phyloP scores from a whole-genome alignment of 306 rosid genomes.

The Quercus cerris region DNA sequence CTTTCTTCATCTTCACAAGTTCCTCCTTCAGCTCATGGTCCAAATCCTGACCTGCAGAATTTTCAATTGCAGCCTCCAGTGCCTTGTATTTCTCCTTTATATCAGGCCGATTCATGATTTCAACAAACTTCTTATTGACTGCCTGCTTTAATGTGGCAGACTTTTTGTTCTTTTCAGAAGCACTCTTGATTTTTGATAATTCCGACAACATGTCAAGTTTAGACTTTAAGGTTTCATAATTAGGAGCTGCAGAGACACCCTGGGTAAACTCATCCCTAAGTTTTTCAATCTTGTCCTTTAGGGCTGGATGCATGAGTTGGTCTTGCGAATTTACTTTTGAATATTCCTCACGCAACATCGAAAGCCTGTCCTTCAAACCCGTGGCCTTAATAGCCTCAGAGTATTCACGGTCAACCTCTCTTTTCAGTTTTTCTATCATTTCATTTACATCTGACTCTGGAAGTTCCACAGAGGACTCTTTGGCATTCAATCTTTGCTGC shows the following conservation, averaged over 20 bases:
- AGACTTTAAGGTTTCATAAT: constrained; percentile 47
- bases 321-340: constrained; percentile 43
- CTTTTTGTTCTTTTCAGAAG: constrained; percentile 33
- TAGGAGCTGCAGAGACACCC: constrained; percentile 53
- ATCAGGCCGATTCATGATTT: constrained; percentile 40
- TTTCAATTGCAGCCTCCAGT: constrained; percentile 58
- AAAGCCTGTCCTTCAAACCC: constrained; percentile 60
- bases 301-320: constrained; percentile 46
- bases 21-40: constrained; percentile 57
- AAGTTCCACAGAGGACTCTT: constrained; percentile 41
- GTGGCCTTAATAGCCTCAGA: constrained; percentile 53
- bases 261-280: constrained; percentile 55
- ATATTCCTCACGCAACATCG: constrained; percentile 46
- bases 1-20: constrained; percentile 47
- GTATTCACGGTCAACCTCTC: constrained; percentile 59
- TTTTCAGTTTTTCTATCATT: constrained; percentile 54
- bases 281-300: constrained; percentile 58
- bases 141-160: constrained; percentile 50
- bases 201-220: constrained; percentile 59
- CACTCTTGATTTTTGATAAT: constrained; percentile 46
- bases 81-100: constrained; percentile 53
- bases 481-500: constrained; percentile 43
- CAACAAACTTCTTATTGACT: constrained; percentile 42
- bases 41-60: constrained; percentile 48
- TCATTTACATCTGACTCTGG: constrained; percentile 43